Percentiles rank a stretch among this genome's conserved stretches.
These are phyloP conservation scores for Septoria linicola DNA, from an alignment of 2,329 filamentous ascomycete species.

Conservation along the genomic window DNA sequence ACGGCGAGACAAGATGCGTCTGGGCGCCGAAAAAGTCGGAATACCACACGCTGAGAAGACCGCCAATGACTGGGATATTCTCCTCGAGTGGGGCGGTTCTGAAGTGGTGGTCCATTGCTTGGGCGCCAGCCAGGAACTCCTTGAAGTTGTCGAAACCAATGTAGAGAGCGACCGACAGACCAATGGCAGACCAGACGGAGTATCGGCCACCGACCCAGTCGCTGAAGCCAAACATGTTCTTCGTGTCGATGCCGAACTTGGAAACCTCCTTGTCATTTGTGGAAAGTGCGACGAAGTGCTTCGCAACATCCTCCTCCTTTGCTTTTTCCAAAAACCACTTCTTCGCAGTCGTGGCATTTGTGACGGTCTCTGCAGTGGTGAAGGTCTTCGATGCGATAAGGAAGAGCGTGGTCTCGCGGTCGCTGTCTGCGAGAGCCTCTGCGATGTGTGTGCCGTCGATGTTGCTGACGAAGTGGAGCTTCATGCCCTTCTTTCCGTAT, in stretches of 20 bases:
- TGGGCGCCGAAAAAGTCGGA: constrained; percentile 98
- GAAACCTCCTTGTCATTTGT: constrained; percentile 94
- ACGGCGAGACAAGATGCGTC: constrained; percentile 94
- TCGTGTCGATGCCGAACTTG: constrained; percentile 97
- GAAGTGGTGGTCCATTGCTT: constrained; percentile 99
- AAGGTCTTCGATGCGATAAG: constrained; percentile 98
- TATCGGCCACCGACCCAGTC: constrained; percentile 98
- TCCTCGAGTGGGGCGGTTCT: constrained; percentile 82
- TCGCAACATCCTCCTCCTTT: constrained; percentile 75
- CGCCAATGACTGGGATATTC: constrained; percentile 91
- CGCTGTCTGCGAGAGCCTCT: constrained; percentile 81
- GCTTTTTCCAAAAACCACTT: constrained; percentile 86
- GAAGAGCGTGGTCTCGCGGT: constrained; percentile 99
- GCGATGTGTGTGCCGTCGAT: constrained; percentile 98
- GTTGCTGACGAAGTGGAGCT: constrained; percentile 97
- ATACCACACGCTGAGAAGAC: constrained; percentile 96
- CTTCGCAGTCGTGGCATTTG: constrained; percentile 97
- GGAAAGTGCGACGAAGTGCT: constrained; percentile 97
- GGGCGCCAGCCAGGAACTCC: constrained; percentile 88
- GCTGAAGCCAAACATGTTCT: constrained; percentile 99
- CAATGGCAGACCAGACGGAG: constrained; percentile 98
- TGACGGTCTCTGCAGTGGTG: constrained; percentile 94
- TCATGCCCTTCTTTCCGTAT: constrained; percentile 83
- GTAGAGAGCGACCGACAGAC: constrained; percentile 89
- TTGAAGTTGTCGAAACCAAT: constrained; percentile 98